Evolutionary conservation across 257 asterid species (phyloP), one percentile per base, ranked within the genome.

Genomic region (Przewalskia tangutica): DNA sequence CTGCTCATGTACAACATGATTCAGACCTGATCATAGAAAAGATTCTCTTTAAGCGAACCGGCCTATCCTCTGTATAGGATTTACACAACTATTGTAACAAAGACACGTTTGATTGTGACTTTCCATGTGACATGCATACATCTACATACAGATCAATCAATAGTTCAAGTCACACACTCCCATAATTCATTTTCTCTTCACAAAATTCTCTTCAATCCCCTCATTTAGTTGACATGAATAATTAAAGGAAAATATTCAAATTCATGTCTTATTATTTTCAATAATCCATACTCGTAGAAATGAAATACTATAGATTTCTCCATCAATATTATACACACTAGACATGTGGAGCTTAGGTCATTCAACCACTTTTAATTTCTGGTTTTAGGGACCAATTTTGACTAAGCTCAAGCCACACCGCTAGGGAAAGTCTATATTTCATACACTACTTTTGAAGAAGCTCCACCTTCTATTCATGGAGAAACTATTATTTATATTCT

Each of bases 161-260:
- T 34, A 34, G 65, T 77, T 77, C 81, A 77, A 77, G 81, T 77
- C 67, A 77, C 50, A 77, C 66, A 54, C 67, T 54, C 27, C 53
- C 32, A 53, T 77, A 27, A 53, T 77, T 51, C 67, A 77, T 13
- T 32, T 54, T 77, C 27, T 20, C 79, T 73, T 48, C 60, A 8
- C 6, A 48, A 23, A 68, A 68, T 38, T 70, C 77, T 55, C 4
- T 4, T 2, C 4, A 16, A 56, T 3, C 3, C 18, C 77, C 54
- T 53, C 48, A 10, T 13, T 38, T 38, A 38, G 14, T 67, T 67
- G 54, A 36, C 50, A 67, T 4, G 2, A 56, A 56, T 56, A 13
- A 6, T 56, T 56, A n/a, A 4, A 13, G 18, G 16, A 6, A 56
- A 60, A 60, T 60, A 17, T 60, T 36, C 67, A 23, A 62, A 40